Evolutionary conservation across 352 stramenopile genomes (phyloP), one percentile per base, ranked within the genome.

Genomic region (Pythium monospermum): DNA sequence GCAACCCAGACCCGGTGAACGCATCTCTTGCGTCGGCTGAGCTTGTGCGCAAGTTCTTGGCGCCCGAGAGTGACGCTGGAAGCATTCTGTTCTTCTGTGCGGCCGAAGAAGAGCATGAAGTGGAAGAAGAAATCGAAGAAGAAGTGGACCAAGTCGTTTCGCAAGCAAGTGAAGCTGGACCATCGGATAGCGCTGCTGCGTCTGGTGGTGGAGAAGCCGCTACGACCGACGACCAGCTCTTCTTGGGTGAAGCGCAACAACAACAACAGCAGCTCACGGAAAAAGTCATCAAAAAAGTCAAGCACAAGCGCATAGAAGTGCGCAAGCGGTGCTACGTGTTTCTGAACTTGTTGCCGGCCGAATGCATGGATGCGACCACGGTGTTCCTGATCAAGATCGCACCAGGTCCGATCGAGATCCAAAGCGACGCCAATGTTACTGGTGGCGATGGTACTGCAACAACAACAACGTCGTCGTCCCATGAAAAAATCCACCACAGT

Each of bases 61-160:
- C 68, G 21, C 41, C 67, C 0, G 63, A 75, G 32, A 72, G 64
- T 0, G 71, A 83, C 10, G 69, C 79, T 25, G 81, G 83, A 2
- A 85, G 66, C 45, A 67, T 92, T 15, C 53, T 91, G 6, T 94
- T 94, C 59, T 92, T 92, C 53, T 87, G 69, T 40, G 68, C 72
- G 26, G 67, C 60, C 3, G 74, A 90, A 40, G 69, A 88, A 49
- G 70, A 86, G 28, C 71, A 79, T 26, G 74, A 86, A 43, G 44
- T 91, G 0, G 73, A 91, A 80, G 83, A 91, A 41, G 80, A 91
- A 19, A 67, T 91, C 16, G 80, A 91, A 45, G 78, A 94, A 64
- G 75, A 91, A 41, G 75, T 94, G 8, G 78, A 94, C 6, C 58
- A 64, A 44, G 58, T 85, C 23, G 55, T 68, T 1, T 42, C 48